phyloP scores from a whole-genome alignment of 2,329 filamentous ascomycete genomes.

The Monosporascus sp. region DNA sequence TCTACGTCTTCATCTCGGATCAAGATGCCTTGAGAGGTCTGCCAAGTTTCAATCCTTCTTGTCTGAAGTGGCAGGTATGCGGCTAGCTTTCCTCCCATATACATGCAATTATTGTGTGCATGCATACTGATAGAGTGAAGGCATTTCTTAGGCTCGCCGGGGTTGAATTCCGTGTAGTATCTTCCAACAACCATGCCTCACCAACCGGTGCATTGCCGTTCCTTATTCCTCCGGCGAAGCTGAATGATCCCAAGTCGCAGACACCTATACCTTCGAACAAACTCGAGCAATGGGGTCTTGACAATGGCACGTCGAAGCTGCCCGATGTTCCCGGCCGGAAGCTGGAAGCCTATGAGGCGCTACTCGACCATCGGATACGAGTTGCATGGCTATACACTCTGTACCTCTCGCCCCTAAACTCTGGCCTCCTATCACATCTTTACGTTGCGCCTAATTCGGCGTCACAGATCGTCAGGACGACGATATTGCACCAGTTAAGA shows the following conservation, averaged over 20 bases:
- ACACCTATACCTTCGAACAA: slow-evolving; percentile 56
- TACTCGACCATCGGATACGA: slow-evolving; percentile 73
- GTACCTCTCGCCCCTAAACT: slow-evolving; percentile 69
- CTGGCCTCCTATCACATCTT: slow-evolving; percentile 60
- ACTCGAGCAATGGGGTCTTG: slow-evolving; percentile 63
- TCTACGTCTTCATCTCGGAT: slow-evolving; percentile 73
- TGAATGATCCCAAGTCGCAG: slow-evolving; percentile 27
- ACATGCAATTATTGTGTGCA: background rate
- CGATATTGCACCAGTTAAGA: slow-evolving; percentile 62
- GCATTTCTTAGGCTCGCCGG: slow-evolving; percentile 75
- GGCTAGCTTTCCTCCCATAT: background rate
- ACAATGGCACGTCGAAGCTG: slow-evolving; percentile 36
- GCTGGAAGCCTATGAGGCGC: slow-evolving; percentile 70
- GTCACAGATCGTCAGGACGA: slow-evolving; percentile 55
- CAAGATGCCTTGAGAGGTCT: slow-evolving; percentile 54
- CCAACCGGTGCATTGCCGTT: slow-evolving; percentile 86
- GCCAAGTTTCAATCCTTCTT: slow-evolving; percentile 86
- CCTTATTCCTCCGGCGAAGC: slow-evolving; percentile 54
- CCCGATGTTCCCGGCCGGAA: slow-evolving; percentile 48
- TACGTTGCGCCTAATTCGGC: slow-evolving; percentile 64
- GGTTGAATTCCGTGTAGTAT: slow-evolving; percentile 59
- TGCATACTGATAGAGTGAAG: slow-evolving; percentile 36
- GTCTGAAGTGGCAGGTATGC: slow-evolving; percentile 91
- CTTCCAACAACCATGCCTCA: slow-evolving; percentile 90
- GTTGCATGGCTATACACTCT: slow-evolving; percentile 84